Base-by-base conservation (phyloP, 495 filamentous ascomycete genomes). In the Talaromyces stipitatus region DNA sequence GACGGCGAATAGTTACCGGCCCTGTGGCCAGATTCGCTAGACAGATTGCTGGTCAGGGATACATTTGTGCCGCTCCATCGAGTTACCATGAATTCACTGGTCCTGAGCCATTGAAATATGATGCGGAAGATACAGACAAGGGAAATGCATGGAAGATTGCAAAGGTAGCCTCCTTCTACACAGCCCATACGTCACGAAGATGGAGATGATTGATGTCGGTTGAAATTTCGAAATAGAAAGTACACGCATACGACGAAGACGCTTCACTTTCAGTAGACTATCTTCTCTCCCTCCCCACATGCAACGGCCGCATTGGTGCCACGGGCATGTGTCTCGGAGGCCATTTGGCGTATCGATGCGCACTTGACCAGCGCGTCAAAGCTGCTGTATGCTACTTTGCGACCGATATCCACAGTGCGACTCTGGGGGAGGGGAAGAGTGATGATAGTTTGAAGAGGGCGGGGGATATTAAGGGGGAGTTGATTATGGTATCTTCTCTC, bases 261-360 rank as follows among this genome's bases (percentile, higher is more conserved):
- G 82, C 88, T 22, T 78, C 71, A 22, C 75, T 90, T 38, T 74
- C 82, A n/a, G 85, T 97, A 51, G 82, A 88, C 68, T 73, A 82
- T 58, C 84, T 97, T 5, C 72, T 95, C 41, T 78, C 79, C 12
- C 79, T 95, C 10, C 75, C 79, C 7, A 95, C 89, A 20, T 96
- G 92, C 69, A 95, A 85, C 61, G 91, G 92, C 29, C 81, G 82
- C 10, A 83, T 97, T 54, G 92, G 92, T 41, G 76, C 88, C 2
- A 95, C 91, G 7, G 92, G 92, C 29, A 97, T 97, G 92, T 96
- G 92, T 69, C 83, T 97, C 3, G 92, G 92, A 53, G 92, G 92
- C 3, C 92, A 97, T 69, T 79, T 96, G 22, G 87, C 92, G 38
- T 88, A 90, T 62, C 83, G 92, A 52, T 90, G 88, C 64, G 89